phyloP scores from a whole-genome alignment of 2,329 filamentous ascomycete species.

The Diaporthe caulivora region DNA sequence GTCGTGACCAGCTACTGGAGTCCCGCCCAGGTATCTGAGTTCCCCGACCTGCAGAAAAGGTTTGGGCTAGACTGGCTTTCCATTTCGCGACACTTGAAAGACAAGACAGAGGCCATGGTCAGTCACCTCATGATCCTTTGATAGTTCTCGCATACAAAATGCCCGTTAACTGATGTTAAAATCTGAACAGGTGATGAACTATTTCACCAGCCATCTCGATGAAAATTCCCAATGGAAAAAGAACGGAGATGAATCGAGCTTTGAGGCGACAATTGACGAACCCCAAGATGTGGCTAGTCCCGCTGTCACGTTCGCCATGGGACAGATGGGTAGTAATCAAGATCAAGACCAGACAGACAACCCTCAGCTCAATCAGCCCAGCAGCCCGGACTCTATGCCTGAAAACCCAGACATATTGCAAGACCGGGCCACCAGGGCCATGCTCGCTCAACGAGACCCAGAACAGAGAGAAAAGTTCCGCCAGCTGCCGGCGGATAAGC shows the following conservation, averaged over 20 bases:
- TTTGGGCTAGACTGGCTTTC: slow-evolving; percentile 84
- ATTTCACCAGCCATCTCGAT: slow-evolving; percentile 71
- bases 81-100: slow-evolving; percentile 83
- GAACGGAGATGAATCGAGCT: slow-evolving; percentile 67
- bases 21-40: slow-evolving; percentile 83
- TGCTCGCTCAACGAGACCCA: too few relatives aligned
- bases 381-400: too few relatives aligned
- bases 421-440: too few relatives aligned
- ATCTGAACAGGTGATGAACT: slow-evolving; percentile 72
- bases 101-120: slow-evolving; percentile 89
- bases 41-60: slow-evolving; percentile 76
- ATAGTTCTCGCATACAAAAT: slow-evolving; percentile 7
- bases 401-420: background rate
- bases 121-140: background rate
- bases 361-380: too few relatives aligned
- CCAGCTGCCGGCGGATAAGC: too few relatives aligned
- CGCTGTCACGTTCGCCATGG: too few relatives aligned
- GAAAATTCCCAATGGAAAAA: slow-evolving; percentile 69
- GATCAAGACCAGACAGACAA: too few relatives aligned
- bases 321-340: too few relatives aligned
- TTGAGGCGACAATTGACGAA: background rate
- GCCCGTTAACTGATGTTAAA: slow-evolving; percentile 43
- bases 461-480: too few relatives aligned
- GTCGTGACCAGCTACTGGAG: slow-evolving; percentile 88
- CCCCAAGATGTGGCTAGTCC: too few relatives aligned